Conservation (phyloP, 2,329 filamentous ascomycete genomes). For the Trichoderma breve region DNA sequence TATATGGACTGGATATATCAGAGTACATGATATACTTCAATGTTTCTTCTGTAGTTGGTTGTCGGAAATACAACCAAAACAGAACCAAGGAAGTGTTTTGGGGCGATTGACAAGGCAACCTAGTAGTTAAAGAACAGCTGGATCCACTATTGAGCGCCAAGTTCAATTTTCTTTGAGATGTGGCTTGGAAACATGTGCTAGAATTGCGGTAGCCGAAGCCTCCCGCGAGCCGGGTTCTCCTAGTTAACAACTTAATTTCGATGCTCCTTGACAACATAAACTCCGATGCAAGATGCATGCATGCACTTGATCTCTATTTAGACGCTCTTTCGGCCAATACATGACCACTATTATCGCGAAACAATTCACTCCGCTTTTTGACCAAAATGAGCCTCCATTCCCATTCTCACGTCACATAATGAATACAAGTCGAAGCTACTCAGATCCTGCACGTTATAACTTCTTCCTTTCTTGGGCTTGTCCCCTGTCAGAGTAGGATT, state of each 20-base stretch:
- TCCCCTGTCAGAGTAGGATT: background rate
- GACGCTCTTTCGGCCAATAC: background rate
- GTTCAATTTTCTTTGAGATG: background rate
- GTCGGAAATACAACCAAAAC: background rate
- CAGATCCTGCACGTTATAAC: background rate
- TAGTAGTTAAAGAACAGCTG: background rate
- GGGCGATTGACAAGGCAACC: background rate
- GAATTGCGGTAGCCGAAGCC: background rate
- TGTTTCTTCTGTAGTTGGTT: background rate
- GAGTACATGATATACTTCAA: background rate
- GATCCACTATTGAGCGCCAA: background rate
- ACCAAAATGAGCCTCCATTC: background rate
- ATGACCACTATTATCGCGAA: background rate
- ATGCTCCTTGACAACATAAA: background rate
- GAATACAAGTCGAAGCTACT: background rate
- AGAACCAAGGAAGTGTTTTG: background rate
- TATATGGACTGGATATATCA: background rate
- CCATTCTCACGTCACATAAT: conserved; percentile 1
- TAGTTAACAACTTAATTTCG: background rate
- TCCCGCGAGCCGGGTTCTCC: background rate
- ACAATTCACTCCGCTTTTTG: background rate
- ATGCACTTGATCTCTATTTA: background rate
- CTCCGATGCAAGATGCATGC: background rate
- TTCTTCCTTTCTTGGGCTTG: background rate
- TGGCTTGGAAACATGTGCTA: background rate